Evolutionary conservation across 345 rosid species (phyloP).

Genomic region (Brassica carinata): DNA sequence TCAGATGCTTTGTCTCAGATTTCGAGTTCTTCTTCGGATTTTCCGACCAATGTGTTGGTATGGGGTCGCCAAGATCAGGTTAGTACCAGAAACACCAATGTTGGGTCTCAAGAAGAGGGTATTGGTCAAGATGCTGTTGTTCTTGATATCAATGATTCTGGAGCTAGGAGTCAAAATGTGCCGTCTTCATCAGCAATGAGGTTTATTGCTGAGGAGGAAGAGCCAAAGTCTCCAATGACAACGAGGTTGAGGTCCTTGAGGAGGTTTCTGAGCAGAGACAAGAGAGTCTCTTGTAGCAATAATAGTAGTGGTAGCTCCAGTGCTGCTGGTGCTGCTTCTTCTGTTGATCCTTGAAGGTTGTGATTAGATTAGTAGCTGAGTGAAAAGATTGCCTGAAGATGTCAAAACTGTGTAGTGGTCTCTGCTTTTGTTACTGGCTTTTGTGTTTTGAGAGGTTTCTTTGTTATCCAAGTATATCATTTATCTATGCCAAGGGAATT

Average conservation of each 20-base stretch:
- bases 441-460: constrained; percentile 25
- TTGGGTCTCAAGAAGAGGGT: constrained; percentile 50
- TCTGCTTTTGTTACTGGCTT: constrained; percentile 21
- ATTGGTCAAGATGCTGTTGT: constrained; percentile 38
- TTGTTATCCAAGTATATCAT: constrained; percentile 19
- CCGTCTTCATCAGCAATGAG: constrained; percentile 34
- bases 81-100: constrained; percentile 50
- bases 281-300: constrained; percentile 51
- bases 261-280: constrained; percentile 82
- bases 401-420: constrained; percentile 22
- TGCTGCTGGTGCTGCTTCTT: constrained; percentile 55
- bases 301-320: constrained; percentile 41
- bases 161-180: constrained; percentile 45
- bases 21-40: constrained; percentile 55
- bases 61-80: constrained; percentile 81
- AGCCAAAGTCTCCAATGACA: constrained; percentile 67
- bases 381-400: constrained; percentile 33
- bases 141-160: constrained; percentile 55
- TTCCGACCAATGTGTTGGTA: constrained; percentile 86
- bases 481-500: constrained; percentile 8
- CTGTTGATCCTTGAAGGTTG: constrained; percentile 50
- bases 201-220: constrained; percentile 57
- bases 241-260: constrained; percentile 77
- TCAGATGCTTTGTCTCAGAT: constrained; percentile 39
- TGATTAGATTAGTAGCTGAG: constrained; percentile 27